Base-by-base conservation (phyloP, 306 rosid species). In the Trifolium dubium region DNA sequence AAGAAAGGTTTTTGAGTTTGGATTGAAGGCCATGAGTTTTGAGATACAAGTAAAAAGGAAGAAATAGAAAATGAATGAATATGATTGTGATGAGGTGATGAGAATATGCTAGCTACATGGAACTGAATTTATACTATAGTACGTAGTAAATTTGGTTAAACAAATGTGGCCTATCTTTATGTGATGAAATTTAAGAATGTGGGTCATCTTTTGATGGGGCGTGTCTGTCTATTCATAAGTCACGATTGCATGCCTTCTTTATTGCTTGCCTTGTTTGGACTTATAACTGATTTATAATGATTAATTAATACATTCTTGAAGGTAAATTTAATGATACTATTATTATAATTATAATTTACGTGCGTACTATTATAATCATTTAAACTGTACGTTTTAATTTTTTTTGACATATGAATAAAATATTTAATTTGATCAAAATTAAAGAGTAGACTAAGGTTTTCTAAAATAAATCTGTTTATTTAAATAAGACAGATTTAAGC, bases 101-200 rank as follows among this genome's bases (percentile, higher is more conserved):
- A 44, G 19, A 64, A 29, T 2, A 3, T 18, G 11, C 4, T 43
- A n/a, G 67, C 3, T 12, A 10, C 7, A 15, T 29, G 63, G 49
- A 61, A 32, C 19, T 51, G 55, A 69, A 69, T 75, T 75, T 80
- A 80, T 80, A 69, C 54, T 47, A 23, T n/a, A n/a, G n/a, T n/a
- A n/a, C n/a, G 23, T 1, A 47, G 34, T 13, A 7, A 60, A 5
- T 30, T 5, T 60, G 43, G 43, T 60, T 60, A 13, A 31, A 3
- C 13, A 60, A 31, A 60, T 37, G 67, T 53, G 6, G 9, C 65
- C 83, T 15, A 56, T 78, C 87, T 87, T 85, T 83, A 0, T 68
- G 77, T 83, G 87, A 82, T 23, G 67, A 60, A 65, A 31, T 80
- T 62, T 63, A 75, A 77, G 70, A 60, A 63, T 68, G 76, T 79